Conservation (phyloP, 1,284 basidiomycete genomes). For the Chalciporus sp. region DNA sequence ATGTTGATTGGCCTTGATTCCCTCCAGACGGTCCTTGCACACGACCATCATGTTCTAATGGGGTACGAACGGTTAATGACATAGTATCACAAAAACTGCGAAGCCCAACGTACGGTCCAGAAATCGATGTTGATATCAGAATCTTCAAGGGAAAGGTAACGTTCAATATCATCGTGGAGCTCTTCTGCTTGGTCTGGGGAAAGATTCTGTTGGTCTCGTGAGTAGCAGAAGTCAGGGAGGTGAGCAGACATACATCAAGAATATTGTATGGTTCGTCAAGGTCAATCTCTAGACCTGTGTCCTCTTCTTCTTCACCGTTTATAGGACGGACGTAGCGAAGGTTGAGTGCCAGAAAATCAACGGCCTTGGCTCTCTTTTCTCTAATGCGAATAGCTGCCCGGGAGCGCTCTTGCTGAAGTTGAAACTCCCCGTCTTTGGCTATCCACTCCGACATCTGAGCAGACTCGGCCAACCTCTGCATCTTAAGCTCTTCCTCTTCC, state of each 20-base stretch:
- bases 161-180: conserved; percentile 92
- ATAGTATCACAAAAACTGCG: conserved; percentile 1
- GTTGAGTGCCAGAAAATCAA: conserved; percentile 93
- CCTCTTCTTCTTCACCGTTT: conserved; percentile 67
- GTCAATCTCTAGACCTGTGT: conserved; percentile 94
- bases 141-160: conserved; percentile 88
- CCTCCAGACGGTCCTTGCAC: conserved; percentile 90
- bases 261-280: conserved; percentile 98
- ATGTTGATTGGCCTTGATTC: conserved; percentile 60
- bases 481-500: conserved; percentile 90
- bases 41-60: conserved; percentile 93
- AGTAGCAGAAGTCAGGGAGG: conserved; percentile 12
- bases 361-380: conserved; percentile 94
- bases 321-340: conserved; percentile 82
- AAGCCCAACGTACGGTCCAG: conserved; percentile 77
- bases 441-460: conserved; percentile 99
- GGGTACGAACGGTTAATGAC: conserved; percentile 8
- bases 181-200: conserved; percentile 89
- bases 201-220: conserved; percentile 64
- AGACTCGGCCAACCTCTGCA: conserved; percentile 89
- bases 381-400: conserved; percentile 93
- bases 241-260: conserved; percentile 70
- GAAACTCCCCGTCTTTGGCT: conserved; percentile 95
- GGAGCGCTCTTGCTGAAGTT: conserved; percentile 90
- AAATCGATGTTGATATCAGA: conserved; percentile 89